phyloP scores from a whole-genome alignment of 805 yeast species.

The Barnettozyma vustinii region DNA sequence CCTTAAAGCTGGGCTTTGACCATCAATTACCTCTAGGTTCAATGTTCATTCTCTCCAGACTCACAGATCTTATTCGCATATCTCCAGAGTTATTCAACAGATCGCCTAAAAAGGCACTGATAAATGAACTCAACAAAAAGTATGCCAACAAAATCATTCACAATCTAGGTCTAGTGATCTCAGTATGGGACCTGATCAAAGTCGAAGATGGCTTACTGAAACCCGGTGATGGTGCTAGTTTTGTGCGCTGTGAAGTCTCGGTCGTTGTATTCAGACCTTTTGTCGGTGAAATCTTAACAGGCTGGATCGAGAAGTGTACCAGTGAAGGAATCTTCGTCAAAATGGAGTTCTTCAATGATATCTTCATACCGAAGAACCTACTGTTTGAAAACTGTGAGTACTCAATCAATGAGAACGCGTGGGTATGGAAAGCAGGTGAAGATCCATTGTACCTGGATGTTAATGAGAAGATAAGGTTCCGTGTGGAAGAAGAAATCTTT shows the following conservation, averaged over 20 bases:
- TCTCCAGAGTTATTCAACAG: conserved; percentile 80
- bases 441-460: conserved; percentile 78
- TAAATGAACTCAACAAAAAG: conserved; percentile 76
- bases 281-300: conserved; percentile 86
- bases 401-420: conserved; percentile 75
- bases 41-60: conserved; percentile 82
- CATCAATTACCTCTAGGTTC: not conserved
- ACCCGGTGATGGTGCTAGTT: conserved; percentile 94
- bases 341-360: conserved; percentile 87
- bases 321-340: conserved; percentile 80
- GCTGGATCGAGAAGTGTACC: conserved; percentile 88
- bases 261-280: conserved; percentile 87
- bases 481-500: conserved; percentile 86
- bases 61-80: conserved; percentile 80
- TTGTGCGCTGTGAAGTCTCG: conserved; percentile 67
- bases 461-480: conserved; percentile 85
- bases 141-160: conserved; percentile 82
- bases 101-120: conserved; percentile 66
- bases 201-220: conserved; percentile 83
- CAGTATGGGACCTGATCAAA: conserved; percentile 78
- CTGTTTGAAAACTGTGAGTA: conserved; percentile 74
- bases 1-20: not conserved
- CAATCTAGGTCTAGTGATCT: conserved; percentile 76
- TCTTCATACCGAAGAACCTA: conserved; percentile 78
- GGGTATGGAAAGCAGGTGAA: conserved; percentile 86